phyloP scores from a whole-genome alignment of 768 basidiomycete species.

The Lactifluus echinatus region DNA sequence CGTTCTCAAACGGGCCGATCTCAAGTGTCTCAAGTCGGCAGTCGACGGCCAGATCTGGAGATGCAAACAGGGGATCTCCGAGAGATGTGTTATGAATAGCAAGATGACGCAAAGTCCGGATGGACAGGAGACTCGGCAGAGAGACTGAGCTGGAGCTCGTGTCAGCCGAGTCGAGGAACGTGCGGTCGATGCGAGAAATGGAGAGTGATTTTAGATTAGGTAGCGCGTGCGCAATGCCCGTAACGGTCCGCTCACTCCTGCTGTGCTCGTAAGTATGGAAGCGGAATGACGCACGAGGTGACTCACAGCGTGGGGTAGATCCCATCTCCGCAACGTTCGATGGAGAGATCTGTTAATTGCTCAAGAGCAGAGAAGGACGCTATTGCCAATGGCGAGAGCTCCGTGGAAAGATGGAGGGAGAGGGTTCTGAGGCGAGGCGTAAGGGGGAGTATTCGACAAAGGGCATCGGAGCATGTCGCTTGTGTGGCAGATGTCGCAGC shows the following conservation, averaged over 20 bases:
- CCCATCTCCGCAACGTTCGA: constrained; percentile 15
- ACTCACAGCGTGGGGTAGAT: constrained; percentile 10
- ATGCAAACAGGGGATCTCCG: constrained; percentile 15
- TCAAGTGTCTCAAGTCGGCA: constrained; percentile 14
- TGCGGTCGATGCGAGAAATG: constrained; percentile 16
- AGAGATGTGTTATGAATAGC: constrained; percentile 16
- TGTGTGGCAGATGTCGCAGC: background rate
- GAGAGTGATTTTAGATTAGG: constrained; percentile 18
- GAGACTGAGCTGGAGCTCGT: no score
- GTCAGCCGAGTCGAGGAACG: background rate
- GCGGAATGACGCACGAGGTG: constrained; percentile 2
- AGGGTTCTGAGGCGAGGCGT: constrained; percentile 14
- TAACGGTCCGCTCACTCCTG: constrained; percentile 17
- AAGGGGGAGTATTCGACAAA: constrained; percentile 3
- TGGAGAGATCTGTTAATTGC: constrained; percentile 10
- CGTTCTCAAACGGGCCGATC: constrained; percentile 15
- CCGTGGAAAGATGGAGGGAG: constrained; percentile 15
- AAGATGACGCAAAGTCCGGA: constrained; percentile 14
- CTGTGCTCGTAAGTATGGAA: background rate
- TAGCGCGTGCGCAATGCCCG: constrained; percentile 14
- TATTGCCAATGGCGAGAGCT: constrained; percentile 10
- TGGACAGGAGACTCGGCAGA: constrained; percentile 11
- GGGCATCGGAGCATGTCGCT: constrained; percentile 9
- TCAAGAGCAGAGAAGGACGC: constrained; percentile 7
- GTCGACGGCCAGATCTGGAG: background rate